Conservation (phyloP, 2,329 filamentous ascomycete genomes). For the Teratosphaeria pseudoeucalypti region DNA sequence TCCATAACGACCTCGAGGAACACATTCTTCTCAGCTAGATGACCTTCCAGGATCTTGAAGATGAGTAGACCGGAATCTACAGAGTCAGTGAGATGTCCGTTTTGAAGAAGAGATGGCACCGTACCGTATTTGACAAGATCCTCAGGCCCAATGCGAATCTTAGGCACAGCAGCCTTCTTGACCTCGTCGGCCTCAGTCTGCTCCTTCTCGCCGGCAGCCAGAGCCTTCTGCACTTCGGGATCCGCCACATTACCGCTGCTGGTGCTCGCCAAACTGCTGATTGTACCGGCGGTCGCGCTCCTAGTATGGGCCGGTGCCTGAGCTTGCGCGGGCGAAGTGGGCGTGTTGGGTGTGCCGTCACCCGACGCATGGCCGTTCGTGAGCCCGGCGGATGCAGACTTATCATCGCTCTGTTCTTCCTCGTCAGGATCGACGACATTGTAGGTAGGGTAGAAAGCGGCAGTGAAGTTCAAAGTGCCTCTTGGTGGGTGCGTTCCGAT, state of each 20-base stretch:
- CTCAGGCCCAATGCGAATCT: constrained; percentile 66
- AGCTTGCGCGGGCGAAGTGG: background rate
- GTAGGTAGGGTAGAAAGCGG: constrained; percentile 80
- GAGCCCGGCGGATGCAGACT: constrained; percentile 10
- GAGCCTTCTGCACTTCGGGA: constrained; percentile 33
- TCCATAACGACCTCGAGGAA: constrained; percentile 86
- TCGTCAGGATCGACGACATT: constrained; percentile 85
- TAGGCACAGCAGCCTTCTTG: constrained; percentile 51
- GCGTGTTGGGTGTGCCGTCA: background rate
- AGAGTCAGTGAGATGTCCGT: constrained; percentile 24
- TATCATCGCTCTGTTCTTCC: constrained; percentile 46
- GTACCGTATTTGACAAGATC: constrained; percentile 69
- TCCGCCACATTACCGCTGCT: constrained; percentile 22
- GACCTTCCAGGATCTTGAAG: constrained; percentile 85
- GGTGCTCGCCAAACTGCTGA: constrained; percentile 29
- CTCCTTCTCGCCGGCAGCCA: constrained; percentile 38
- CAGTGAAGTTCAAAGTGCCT: constrained; percentile 71
- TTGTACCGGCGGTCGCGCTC: constrained; percentile 27
- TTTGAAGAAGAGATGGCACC: constrained; percentile 12
- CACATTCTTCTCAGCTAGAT: constrained; percentile 64
- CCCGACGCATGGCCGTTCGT: constrained; percentile 4
- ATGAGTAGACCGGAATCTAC: constrained; percentile 82
- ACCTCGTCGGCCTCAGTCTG: constrained; percentile 33
- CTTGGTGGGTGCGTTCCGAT: constrained; percentile 66
- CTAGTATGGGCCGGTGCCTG: background rate